phyloP scores from a whole-genome alignment of 2,329 filamentous ascomycete species.

The Tolypocladium sp. region DNA sequence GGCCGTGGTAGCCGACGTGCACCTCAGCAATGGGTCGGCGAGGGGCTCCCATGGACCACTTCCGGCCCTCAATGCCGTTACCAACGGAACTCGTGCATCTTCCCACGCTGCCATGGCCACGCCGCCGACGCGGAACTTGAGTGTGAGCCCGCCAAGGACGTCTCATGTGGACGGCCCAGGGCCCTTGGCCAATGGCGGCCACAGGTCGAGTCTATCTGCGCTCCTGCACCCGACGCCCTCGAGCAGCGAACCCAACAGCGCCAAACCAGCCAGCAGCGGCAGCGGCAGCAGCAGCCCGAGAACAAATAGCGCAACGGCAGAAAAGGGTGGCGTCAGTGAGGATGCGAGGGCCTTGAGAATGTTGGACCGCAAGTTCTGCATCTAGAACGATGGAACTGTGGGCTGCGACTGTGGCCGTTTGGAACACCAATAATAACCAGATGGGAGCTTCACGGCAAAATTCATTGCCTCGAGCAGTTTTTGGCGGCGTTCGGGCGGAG shows the following conservation, averaged over 20 bases:
- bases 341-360: constrained; percentile 58
- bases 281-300: constrained; percentile 33
- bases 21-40: constrained; percentile 20
- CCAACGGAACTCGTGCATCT: constrained; percentile 15
- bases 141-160: constrained; percentile 38
- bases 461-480: background rate
- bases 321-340: constrained; percentile 42
- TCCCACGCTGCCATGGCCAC: constrained; percentile 24
- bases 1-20: constrained; percentile 29
- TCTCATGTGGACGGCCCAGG: constrained; percentile 22
- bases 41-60: constrained; percentile 34
- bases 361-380: constrained; percentile 49
- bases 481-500: background rate
- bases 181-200: constrained; percentile 8
- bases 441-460: background rate
- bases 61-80: constrained; percentile 28
- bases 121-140: constrained; percentile 35
- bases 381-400: constrained; percentile 9
- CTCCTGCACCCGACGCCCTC: constrained; percentile 41
- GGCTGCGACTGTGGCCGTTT: background rate
- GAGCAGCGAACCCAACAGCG: constrained; percentile 35
- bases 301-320: constrained; percentile 13
- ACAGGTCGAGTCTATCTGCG: constrained; percentile 38
- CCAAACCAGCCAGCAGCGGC: constrained; percentile 29
- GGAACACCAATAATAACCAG: background rate